Evolutionary conservation across 805 yeast genomes (phyloP).

Genomic region (Jamesozyma spencerorum): DNA sequence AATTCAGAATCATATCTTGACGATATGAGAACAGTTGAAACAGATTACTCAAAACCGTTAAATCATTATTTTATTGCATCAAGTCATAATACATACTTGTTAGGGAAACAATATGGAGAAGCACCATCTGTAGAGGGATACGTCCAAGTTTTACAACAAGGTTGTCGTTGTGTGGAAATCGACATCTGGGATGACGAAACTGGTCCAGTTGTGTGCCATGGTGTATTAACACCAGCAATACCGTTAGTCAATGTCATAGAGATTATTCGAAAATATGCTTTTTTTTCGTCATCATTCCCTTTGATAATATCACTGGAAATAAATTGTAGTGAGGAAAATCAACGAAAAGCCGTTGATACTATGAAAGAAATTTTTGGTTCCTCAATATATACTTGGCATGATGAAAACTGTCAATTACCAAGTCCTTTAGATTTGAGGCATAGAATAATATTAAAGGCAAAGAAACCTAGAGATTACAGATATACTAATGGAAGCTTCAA

Average conservation of each 20-base stretch:
- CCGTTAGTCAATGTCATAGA: conserved; percentile 59
- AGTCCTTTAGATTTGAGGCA: conserved; percentile 67
- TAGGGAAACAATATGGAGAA: conserved; percentile 83
- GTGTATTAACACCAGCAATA: conserved; percentile 73
- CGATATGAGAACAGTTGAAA: conserved; percentile 6
- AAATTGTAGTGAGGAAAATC: conserved; percentile 64
- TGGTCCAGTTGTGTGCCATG: conserved; percentile 88
- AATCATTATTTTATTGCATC: conserved; percentile 85
- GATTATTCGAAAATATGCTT: conserved; percentile 75
- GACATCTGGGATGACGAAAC: conserved; percentile 86
- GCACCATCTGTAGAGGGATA: conserved; percentile 86
- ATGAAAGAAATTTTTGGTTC: conserved; percentile 54
- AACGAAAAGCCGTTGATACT: conserved; percentile 44
- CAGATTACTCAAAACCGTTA: conserved; percentile 52
- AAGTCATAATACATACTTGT: conserved; percentile 86
- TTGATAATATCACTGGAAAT: conserved; percentile 78
- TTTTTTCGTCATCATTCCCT: conserved; percentile 80
- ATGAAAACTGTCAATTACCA: conserved; percentile 39
- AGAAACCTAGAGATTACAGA: conserved; percentile 35
- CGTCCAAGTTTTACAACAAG: conserved; percentile 75
- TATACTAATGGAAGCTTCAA: background rate
- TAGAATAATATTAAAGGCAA: conserved; percentile 68
- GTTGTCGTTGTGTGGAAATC: conserved; percentile 90
- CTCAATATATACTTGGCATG: conserved; percentile 32
- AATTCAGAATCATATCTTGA: conserved; percentile 25